Evolutionary conservation across 306 rosid genomes (phyloP), one percentile per base, ranked within the genome.

Genomic region (Gynostemma pentaphyllum): DNA sequence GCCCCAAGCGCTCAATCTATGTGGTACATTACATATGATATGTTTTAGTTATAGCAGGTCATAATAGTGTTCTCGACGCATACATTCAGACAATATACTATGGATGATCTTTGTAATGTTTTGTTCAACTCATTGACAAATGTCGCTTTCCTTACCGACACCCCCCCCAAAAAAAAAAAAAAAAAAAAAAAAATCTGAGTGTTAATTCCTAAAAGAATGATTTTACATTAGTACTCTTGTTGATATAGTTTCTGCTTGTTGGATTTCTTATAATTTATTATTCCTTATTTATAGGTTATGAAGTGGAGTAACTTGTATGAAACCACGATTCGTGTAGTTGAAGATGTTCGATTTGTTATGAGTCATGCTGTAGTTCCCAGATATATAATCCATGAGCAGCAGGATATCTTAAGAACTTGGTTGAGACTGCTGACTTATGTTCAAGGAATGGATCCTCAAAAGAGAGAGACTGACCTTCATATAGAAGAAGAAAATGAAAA

Each of bases 301-400:
- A 84, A 37, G 78, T 94, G 85, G 87, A 81, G 72, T 67, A 70
- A 65, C 67, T 78, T 83, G 79, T 75, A 76, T 50, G 90, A 88
- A 24, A 75, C 85, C 37, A 88, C 97, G 15, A 32, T 84, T 60
- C 97, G 99, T 29, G 89, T 89, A 61, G 68, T 84, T 76, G 97
- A 94, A 75, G 99, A 94, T 83, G 77, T 94, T 78, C 85, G 95
- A 42, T 94, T 94, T 85, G 97, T 87, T 41, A 78, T 94, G 99
- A 85, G 94, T 70, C 99, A 94, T 74, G 73, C 75, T 59, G 68
- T 51, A 70, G 97, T 94, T 54, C 80, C 94, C 64, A 80, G 75
- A 77, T 86, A 78, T 64, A 82, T 84, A 65, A 88, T 85, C 69
- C 72, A 74, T 78, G 84, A 84, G 75, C 94, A 82, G 73, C 85